These are phyloP conservation scores for Pyrus pyrifolia DNA, from an alignment of 306 rosid genomes.

Conservation along the genomic window DNA sequence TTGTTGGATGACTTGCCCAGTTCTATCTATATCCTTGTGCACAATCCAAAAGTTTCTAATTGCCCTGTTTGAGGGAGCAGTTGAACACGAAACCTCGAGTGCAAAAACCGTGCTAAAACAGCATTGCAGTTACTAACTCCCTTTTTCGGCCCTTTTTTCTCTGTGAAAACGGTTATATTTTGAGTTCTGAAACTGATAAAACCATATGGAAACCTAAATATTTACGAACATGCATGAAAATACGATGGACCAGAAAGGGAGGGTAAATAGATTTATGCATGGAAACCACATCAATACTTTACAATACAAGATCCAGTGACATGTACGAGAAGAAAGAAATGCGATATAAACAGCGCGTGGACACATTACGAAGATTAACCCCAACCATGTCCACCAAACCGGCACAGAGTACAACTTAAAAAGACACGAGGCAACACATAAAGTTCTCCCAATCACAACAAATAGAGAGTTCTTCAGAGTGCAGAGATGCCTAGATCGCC, in stretches of 20 bases:
- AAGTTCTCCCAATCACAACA: conserved; percentile 59
- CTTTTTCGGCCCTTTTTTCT: no score
- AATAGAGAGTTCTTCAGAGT: conserved; percentile 46
- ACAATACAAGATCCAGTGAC: conserved; percentile 34
- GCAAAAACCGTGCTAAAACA: no score
- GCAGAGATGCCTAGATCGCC: conserved; percentile 49
- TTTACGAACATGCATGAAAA: not conserved
- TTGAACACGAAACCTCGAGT: not conserved
- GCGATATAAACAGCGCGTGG: conserved; percentile 24
- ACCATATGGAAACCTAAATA: not conserved
- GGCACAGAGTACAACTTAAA: conserved; percentile 43
- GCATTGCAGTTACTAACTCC: no score
- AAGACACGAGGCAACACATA: conserved; percentile 47
- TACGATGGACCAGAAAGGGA: not conserved
- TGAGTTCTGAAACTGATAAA: not conserved
- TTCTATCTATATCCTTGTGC: not conserved
- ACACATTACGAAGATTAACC: conserved; percentile 35
- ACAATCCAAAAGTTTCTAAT: no score
- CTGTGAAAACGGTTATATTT: not conserved
- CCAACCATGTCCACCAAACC: conserved; percentile 41
- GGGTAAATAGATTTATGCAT: not conserved
- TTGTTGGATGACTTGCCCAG: not conserved
- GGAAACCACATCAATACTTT: conserved; percentile 12
- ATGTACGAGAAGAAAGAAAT: conserved; percentile 13
- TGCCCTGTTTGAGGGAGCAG: no score